A percentile compares a stretch with the other conserved stretches of the same genome.
Evolutionary conservation across 148 eudicot species (phyloP).

Genomic region (Fagopyrum homotropicum): DNA sequence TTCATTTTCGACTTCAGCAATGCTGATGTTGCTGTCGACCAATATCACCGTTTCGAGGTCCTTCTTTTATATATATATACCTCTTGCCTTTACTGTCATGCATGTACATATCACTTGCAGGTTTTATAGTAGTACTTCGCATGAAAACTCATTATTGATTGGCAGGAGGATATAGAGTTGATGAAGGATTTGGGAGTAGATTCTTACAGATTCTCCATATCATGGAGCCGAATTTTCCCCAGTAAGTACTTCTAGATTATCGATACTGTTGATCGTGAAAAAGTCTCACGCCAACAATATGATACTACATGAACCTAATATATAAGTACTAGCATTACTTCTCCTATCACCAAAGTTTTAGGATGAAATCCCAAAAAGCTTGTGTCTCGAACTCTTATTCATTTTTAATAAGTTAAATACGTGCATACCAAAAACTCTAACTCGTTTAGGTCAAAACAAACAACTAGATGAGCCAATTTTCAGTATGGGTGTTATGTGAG

Average conservation of each 20-base stretch:
- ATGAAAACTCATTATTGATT: background rate
- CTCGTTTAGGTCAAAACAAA: no score
- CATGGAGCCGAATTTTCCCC: constrained; percentile 94
- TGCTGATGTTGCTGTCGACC: constrained; percentile 77
- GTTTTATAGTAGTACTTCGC: background rate
- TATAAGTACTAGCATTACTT: no score
- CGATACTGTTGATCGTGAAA: background rate
- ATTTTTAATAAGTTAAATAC: no score
- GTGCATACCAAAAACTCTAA: no score
- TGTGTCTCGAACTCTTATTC: no score
- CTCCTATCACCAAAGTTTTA: no score
- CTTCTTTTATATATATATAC: background rate
- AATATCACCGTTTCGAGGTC: constrained; percentile 90
- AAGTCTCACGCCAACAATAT: background rate
- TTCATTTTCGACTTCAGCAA: constrained; percentile 84
- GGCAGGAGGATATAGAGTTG: constrained; percentile 71
- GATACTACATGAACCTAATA: no score
- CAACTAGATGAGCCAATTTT: no score
- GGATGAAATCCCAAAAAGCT: no score
- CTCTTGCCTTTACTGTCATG: no score
- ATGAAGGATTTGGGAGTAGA: constrained; percentile 96
- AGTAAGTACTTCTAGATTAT: constrained; percentile 34
- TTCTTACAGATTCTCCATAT: constrained; percentile 96
- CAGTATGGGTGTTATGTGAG: no score
- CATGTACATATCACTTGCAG: no score